Percentiles rank a stretch among this genome's conserved stretches.
Conservation (phyloP, 2,329 filamentous ascomycete species). For the Ceratocystis albifundus region DNA sequence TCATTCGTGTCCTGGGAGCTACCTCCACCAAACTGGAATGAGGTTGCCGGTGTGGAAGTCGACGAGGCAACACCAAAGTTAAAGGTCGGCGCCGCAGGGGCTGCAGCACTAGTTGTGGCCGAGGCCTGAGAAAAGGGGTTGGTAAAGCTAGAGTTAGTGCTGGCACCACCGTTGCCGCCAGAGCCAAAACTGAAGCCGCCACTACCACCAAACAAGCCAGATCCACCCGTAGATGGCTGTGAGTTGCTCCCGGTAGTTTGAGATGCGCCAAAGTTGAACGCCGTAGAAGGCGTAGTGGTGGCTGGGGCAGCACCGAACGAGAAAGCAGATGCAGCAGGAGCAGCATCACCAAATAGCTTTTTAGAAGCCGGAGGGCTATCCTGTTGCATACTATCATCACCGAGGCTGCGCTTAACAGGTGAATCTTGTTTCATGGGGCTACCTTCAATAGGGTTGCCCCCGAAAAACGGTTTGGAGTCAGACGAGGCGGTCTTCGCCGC, state of each 20-base stretch:
- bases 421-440: conserved; percentile 37
- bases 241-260: conserved; percentile 16
- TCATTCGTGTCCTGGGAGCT: conserved; percentile 25
- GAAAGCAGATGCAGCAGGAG: conserved; percentile 27
- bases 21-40: conserved; percentile 23
- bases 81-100: conserved; percentile 27
- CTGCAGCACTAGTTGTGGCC: conserved; percentile 20
- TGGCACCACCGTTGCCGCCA: conserved; percentile 22
- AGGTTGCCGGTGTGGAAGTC: conserved; percentile 17
- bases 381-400: conserved; percentile 20
- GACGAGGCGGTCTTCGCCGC: conserved; percentile 16
- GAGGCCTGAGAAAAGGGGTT: conserved; percentile 31
- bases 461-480: conserved; percentile 32
- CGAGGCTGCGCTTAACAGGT: conserved; percentile 18
- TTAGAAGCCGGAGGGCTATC: conserved; percentile 24
- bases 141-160: conserved; percentile 29
- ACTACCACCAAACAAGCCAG: conserved; percentile 29
- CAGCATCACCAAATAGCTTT: conserved; percentile 23
- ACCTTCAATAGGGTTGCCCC: conserved; percentile 31
- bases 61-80: conserved; percentile 31
- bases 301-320: conserved; percentile 29
- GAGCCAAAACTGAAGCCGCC: conserved; percentile 25
- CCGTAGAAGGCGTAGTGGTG: conserved; percentile 25
- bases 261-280: conserved; percentile 34
- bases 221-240: conserved; percentile 21